Base-by-base conservation (phyloP, 495 filamentous ascomycete species). In the Pseudotulostoma volvatum region DNA sequence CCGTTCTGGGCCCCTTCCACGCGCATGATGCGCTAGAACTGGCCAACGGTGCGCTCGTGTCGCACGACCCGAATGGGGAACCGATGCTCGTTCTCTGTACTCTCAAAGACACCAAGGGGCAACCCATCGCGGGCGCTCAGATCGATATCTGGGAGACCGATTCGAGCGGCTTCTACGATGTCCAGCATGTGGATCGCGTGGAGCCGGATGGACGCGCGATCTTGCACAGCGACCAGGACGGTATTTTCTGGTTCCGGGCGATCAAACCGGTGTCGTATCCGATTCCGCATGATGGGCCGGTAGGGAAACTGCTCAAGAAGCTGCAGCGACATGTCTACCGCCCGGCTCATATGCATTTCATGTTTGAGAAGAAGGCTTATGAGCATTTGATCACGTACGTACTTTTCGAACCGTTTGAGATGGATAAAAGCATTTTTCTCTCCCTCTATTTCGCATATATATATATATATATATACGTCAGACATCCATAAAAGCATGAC, bases 131-230 rank as follows among this genome's bases (percentile, higher is more conserved):
- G 9, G 74, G 63, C 35, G 83, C 79, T 1, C 82, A 78, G 52
- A 71, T 93, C 45, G 84, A 94, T 55, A 84, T 94, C 50, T 95
- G 87, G 87, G 87, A 93, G 60, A 88, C 86, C 13, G 85, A 95
- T 49, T 77, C 72, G 37, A 74, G 74, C 18, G 87, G 87, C 8
- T 76, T 78, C 47, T 95, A 95, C 53, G 87, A 95, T 57, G 84
- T 93, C 40, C 87, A 94, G 61, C 78, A 88, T 50, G 61, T 70
- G 0, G 76, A 76, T 19, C 60, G 77, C 9, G 55, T 68, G 15
- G 75, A 71, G 11, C 81, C 84, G 0, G 85, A 87, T 63, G 85
- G 86, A 23, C 64, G 87, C 19, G 82, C 81, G 43, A 64, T 93
- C 19, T 76, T 95, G 71, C 61, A 66, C 9, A 81, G 70, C 42